Evolutionary conservation across 148 eudicot species (phyloP).

Genomic region (Fagopyrum tataricum): DNA sequence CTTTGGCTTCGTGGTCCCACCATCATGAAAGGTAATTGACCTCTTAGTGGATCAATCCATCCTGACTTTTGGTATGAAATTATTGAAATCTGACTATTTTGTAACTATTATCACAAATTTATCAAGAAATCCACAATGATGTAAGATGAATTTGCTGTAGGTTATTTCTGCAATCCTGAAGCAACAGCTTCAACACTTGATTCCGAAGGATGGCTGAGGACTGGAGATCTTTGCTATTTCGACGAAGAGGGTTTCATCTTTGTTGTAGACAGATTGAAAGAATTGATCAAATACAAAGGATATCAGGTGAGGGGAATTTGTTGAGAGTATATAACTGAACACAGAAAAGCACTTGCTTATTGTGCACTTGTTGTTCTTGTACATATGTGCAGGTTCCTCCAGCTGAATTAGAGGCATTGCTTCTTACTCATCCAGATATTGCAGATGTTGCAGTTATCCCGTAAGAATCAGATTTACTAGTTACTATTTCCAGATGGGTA

Average conservation of each 20-base stretch:
- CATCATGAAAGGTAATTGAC: constrained; percentile 41
- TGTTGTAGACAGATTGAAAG: constrained; percentile 39
- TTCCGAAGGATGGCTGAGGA: constrained; percentile 37
- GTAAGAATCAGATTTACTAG: constrained; percentile 32
- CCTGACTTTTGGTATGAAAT: too few relatives aligned
- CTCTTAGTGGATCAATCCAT: not conserved
- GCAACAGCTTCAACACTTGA: constrained; percentile 30
- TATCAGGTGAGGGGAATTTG: constrained; percentile 11
- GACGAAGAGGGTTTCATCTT: constrained; percentile 33
- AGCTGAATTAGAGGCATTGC: constrained; percentile 17
- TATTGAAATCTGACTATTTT: not conserved
- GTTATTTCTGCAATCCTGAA: constrained; percentile 20
- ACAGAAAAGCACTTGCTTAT: constrained; percentile 17
- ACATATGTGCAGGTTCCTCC: constrained; percentile 11
- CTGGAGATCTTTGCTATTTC: constrained; percentile 36
- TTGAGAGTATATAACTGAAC: not conserved
- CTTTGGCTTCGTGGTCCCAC: constrained; percentile 93
- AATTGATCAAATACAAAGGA: constrained; percentile 37
- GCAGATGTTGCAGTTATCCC: constrained; percentile 92
- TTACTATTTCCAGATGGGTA: not conserved
- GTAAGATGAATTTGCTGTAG: not conserved
- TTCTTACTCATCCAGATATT: constrained; percentile 14
- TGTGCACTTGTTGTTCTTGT: constrained; percentile 47
- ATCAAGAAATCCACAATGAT: not conserved
- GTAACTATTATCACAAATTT: not conserved